Base-by-base conservation (phyloP, 1,284 basidiomycete genomes). In the Cystobasidiaceae sp. region DNA sequence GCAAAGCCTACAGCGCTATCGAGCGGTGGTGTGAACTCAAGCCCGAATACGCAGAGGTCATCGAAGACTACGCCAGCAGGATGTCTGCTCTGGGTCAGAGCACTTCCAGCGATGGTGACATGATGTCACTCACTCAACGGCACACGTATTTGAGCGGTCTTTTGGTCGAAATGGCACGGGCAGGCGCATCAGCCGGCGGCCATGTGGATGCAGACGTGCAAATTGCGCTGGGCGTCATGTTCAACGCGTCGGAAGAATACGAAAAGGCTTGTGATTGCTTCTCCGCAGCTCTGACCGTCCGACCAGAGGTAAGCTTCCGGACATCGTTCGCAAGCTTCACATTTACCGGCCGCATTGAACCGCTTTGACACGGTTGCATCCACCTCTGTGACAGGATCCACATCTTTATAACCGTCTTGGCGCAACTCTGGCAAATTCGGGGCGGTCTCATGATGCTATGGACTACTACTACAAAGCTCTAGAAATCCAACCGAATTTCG, bases 261-360 rank as follows among this genome's bases (percentile, higher is more conserved):
- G 81, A 81, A 33, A 96, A 93, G 76, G 91, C 94, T 0, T 86
- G 89, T 69, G 94, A 99, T 76, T 99, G 94, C 78, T 97, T 99
- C 79, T 81, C 81, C 44, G 84, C 93, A 0, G 94, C 94, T 0
- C 79, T 98, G 62, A 85, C 85, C 9, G 87, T 91, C 54, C 82
- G 91, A 64, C 94, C 93, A 0, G 86, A 93, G 68, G 90, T 93
- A 73, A 64, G 85, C 78, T 27, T 13, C 23, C 25, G n/a, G 23
- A 7, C 11, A 21, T 32, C 11, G n/a, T n/a, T 17, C 8, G 33
- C 17, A n/a, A n/a, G n/a, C n/a, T n/a, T n/a, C n/a, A n/a, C n/a
- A n/a, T n/a, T n/a, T n/a, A n/a, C 6, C 41, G 21, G 11, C 21
- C 9, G 19, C 5, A 11, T 48, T 45, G 34, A 28, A 34, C 23